A percentile compares a stretch with the other conserved stretches of the same genome.
These are phyloP conservation scores for Fusarium equiseti DNA, from an alignment of 2,329 filamentous ascomycete species.

Conservation along the genomic window DNA sequence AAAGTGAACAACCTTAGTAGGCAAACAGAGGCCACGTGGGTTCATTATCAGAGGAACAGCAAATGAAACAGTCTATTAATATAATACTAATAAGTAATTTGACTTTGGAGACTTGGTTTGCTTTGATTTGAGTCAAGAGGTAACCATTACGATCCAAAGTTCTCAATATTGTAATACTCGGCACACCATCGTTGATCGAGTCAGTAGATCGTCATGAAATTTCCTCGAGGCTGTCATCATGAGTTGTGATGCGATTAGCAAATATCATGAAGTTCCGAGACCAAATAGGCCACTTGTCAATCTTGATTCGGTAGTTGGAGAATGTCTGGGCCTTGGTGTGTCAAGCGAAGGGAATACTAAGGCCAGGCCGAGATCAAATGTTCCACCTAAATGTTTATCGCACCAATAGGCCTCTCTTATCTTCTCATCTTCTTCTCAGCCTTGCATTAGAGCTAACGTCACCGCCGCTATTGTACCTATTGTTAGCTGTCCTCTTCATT, in stretches of 20 bases:
- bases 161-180: not conserved
- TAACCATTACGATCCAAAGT: not conserved
- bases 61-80: not conserved
- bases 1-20: not conserved
- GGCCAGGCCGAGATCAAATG: conserved; percentile 20
- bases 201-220: conserved; percentile 27
- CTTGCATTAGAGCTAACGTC: conserved; percentile 46
- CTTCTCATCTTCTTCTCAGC: conserved; percentile 39
- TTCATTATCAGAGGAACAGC: not conserved
- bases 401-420: conserved; percentile 30
- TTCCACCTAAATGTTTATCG: conserved; percentile 35
- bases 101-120: not conserved
- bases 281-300: conserved; percentile 39
- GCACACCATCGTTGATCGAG: not conserved
- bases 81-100: not conserved
- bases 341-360: conserved; percentile 32
- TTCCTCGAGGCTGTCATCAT: not conserved
- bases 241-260: conserved; percentile 8
- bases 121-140: too few species aligned
- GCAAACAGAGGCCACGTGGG: conserved; percentile 16
- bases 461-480: conserved; percentile 36
- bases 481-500: conserved; percentile 54
- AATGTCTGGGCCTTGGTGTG: conserved; percentile 33
- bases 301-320: conserved; percentile 23
- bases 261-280: conserved; percentile 39